Percentiles rank a stretch among this genome's conserved stretches.
phyloP scores from a whole-genome alignment of 768 basidiomycete species.

The Naganishia friedmannii region DNA sequence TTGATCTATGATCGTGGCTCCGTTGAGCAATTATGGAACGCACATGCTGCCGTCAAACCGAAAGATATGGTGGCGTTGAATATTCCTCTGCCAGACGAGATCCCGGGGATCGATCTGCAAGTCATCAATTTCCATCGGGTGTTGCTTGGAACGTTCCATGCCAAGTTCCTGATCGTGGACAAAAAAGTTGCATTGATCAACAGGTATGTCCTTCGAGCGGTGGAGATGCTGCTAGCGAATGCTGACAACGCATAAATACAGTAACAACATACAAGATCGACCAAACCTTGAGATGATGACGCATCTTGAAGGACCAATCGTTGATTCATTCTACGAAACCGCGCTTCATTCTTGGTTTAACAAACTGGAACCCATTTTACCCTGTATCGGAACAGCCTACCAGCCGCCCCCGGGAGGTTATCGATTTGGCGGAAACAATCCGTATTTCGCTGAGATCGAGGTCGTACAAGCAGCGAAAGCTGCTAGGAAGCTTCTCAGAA shows the following conservation, averaged over 20 bases:
- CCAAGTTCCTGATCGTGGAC: slow-evolving; percentile 69
- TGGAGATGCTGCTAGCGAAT: background rate
- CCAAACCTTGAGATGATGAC: slow-evolving; percentile 61
- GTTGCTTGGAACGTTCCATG: slow-evolving; percentile 67
- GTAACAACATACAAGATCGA: slow-evolving; percentile 54
- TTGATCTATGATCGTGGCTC: slow-evolving; percentile 69
- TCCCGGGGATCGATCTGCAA: slow-evolving; percentile 63
- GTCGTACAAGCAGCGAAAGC: slow-evolving; percentile 54
- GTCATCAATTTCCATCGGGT: slow-evolving; percentile 59
- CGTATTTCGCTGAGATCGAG: slow-evolving; percentile 54
- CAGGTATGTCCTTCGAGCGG: slow-evolving; percentile 38
- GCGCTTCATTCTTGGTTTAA: slow-evolving; percentile 65
- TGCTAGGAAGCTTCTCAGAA: slow-evolving; percentile 50
- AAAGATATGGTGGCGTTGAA: slow-evolving; percentile 58
- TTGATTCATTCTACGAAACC: slow-evolving; percentile 68
- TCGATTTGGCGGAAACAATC: slow-evolving; percentile 55
- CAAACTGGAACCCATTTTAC: slow-evolving; percentile 43
- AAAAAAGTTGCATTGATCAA: slow-evolving; percentile 65
- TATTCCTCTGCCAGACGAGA: slow-evolving; percentile 60
- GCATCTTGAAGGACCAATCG: slow-evolving; percentile 69
- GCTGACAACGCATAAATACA: slow-evolving; percentile 15
- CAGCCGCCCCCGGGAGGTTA: slow-evolving; percentile 51
- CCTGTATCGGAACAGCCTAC: slow-evolving; percentile 46
- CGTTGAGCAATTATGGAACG: slow-evolving; percentile 58
- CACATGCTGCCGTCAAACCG: slow-evolving; percentile 57